These are phyloP conservation scores for Apiotrichum veenhuisii DNA, from an alignment of 1,284 basidiomycete genomes.

Conservation along the genomic window DNA sequence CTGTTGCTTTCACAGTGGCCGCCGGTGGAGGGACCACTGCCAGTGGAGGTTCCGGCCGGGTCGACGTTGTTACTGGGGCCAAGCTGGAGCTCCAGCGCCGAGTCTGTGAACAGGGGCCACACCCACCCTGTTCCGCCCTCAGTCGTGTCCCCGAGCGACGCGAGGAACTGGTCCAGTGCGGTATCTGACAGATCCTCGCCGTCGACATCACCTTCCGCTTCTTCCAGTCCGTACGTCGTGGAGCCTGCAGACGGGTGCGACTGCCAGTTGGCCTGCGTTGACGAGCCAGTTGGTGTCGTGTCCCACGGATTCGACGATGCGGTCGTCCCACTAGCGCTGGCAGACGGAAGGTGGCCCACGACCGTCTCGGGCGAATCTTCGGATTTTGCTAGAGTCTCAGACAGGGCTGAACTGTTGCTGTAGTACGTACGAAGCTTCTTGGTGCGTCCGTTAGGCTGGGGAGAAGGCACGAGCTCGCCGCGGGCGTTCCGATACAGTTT, in stretches of 20 bases:
- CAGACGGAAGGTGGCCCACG: background rate
- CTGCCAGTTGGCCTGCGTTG: background rate
- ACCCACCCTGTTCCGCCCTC: conserved; percentile 16
- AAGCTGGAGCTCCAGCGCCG: conserved; percentile 18
- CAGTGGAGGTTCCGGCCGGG: background rate
- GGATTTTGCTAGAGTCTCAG: conserved; percentile 1
- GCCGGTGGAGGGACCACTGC: background rate
- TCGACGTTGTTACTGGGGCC: background rate
- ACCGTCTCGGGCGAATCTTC: conserved; percentile 8
- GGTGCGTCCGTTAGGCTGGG: conserved; percentile 26
- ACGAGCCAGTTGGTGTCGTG: background rate
- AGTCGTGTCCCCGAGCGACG: conserved; percentile 10
- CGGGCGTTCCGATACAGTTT: conserved; percentile 23
- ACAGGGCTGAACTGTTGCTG: background rate
- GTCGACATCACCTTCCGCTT: conserved; percentile 3
- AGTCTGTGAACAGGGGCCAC: conserved; percentile 17
- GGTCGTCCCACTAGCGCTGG: background rate
- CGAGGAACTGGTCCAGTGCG: conserved; percentile 19
- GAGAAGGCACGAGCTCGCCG: conserved; percentile 24
- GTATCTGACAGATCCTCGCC: conserved; percentile 14
- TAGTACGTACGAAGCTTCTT: conserved; percentile 19
- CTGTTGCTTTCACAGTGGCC: background rate
- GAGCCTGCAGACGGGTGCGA: conserved; percentile 2
- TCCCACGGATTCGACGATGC: conserved; percentile 13
- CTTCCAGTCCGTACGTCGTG: conserved; percentile 1